These are phyloP conservation scores for Skeletonema grethae DNA, from an alignment of 108 stramenopile genomes.

Conservation along the genomic window DNA sequence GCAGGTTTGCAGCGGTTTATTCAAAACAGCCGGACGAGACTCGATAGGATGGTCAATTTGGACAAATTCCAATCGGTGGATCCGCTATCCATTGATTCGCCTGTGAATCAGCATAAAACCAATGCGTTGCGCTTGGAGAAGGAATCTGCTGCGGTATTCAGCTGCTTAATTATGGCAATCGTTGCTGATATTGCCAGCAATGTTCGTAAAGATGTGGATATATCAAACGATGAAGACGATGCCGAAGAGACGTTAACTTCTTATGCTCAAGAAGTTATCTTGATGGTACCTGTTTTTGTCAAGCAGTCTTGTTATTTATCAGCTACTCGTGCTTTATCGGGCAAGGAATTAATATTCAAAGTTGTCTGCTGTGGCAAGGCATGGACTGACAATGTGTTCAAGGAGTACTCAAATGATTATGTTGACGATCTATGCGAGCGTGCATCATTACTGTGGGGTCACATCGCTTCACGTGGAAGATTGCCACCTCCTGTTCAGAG, in stretches of 20 bases:
- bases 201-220: conserved; percentile 11
- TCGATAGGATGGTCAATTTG: conserved; percentile 69
- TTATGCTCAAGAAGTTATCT: conserved; percentile 39
- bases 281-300: conserved; percentile 43
- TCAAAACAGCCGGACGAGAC: conserved; percentile 48
- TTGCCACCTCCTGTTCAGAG: conserved; percentile 44
- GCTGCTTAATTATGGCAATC: conserved; percentile 54
- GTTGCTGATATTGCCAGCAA: conserved; percentile 42
- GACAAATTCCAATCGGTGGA: conserved; percentile 64
- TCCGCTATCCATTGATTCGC: conserved; percentile 6
- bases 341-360: conserved; percentile 39
- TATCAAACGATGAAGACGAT: conserved; percentile 10
- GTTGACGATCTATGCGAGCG: conserved; percentile 70
- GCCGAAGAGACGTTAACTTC: conserved; percentile 16
- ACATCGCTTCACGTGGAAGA: conserved; percentile 31
- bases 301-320: conserved; percentile 30
- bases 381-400: conserved; percentile 75
- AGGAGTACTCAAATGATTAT: conserved; percentile 78
- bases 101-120: conserved; percentile 31
- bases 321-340: conserved; percentile 30
- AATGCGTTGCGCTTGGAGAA: conserved; percentile 53
- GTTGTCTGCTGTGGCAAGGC: conserved; percentile 54
- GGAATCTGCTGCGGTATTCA: conserved; percentile 57
- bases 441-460: conserved; percentile 53
- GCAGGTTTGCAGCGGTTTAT: conserved; percentile 49